Conservation (phyloP, 176 grass and related monocot genomes). For the Ensete ventricosum region DNA sequence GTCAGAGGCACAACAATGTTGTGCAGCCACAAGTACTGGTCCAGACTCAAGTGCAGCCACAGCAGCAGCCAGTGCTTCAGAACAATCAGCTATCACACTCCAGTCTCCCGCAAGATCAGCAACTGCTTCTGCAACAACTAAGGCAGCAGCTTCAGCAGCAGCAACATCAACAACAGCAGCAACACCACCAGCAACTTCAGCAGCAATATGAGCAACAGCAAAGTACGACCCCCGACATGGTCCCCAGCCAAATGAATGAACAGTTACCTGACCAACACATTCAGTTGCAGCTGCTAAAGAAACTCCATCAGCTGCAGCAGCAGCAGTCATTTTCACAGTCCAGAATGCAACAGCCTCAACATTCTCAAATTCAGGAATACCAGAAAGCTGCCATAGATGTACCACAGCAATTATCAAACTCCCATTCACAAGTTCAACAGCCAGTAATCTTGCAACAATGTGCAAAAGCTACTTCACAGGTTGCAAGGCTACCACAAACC, state of each 20-base stretch:
- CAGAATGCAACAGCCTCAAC: not conserved
- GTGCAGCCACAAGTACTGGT: not conserved
- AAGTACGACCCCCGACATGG: not conserved
- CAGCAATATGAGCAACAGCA: slow-evolving; percentile 17
- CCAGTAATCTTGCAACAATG: slow-evolving; percentile 23
- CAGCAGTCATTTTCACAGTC: not conserved
- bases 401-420: slow-evolving; percentile 44
- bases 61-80: not conserved
- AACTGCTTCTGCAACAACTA: not conserved
- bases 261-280: slow-evolving; percentile 50
- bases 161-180: slow-evolving; percentile 27
- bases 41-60: not conserved
- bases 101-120: not conserved
- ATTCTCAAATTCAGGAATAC: slow-evolving; percentile 29
- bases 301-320: slow-evolving; percentile 22
- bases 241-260: not conserved
- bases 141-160: not conserved
- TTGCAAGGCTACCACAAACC: slow-evolving; percentile 21
- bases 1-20: not conserved
- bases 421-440: slow-evolving; percentile 22
- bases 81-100: not conserved
- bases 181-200: slow-evolving; percentile 33
- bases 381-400: slow-evolving; percentile 53
- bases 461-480: slow-evolving; percentile 26
- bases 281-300: slow-evolving; percentile 48